A percentile compares a stretch with the other conserved stretches of the same genome.
phyloP scores from a whole-genome alignment of 208 protist genomes.

The Wallacemonas sp. region DNA sequence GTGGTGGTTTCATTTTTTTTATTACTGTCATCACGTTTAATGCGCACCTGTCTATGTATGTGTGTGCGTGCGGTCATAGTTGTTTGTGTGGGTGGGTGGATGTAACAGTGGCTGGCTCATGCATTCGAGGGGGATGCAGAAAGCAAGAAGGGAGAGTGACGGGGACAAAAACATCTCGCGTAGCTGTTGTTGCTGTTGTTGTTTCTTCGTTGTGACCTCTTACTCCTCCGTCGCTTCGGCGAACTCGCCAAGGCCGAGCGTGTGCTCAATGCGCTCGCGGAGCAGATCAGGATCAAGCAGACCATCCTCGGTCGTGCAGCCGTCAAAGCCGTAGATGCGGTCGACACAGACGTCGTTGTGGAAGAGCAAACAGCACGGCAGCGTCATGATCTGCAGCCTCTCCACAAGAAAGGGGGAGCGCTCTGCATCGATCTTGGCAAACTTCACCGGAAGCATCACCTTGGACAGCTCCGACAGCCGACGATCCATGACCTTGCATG shows the following conservation, averaged over 20 bases:
- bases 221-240: conserved; percentile 2
- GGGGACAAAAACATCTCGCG: not conserved
- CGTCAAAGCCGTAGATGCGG: conserved; percentile 95
- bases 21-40: not conserved
- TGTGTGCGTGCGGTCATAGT: not conserved
- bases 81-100: not conserved
- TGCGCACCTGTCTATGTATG: not conserved
- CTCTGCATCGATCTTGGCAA: conserved; percentile 95
- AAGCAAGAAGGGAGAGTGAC: not conserved
- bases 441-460: conserved; percentile 84
- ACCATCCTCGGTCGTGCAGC: conserved; percentile 81
- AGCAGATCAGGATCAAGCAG: conserved; percentile 82
- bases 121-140: not conserved
- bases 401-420: conserved; percentile 94
- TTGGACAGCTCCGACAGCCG: conserved; percentile 87
- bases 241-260: conserved; percentile 23
- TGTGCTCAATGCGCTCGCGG: conserved; percentile 58
- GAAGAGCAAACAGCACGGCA: conserved; percentile 95
- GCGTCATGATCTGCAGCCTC: conserved; percentile 89
- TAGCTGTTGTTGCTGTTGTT: conserved; percentile 15
- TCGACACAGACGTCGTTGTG: conserved; percentile 94
- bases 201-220: not conserved
- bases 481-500: conserved; percentile 95
- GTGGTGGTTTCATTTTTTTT: not conserved
- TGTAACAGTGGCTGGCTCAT: too few species aligned